A percentile compares a stretch with the other conserved stretches of the same genome.
These are phyloP conservation scores for Solanum pennellii DNA, from an alignment of 257 asterid species.

Conservation along the genomic window DNA sequence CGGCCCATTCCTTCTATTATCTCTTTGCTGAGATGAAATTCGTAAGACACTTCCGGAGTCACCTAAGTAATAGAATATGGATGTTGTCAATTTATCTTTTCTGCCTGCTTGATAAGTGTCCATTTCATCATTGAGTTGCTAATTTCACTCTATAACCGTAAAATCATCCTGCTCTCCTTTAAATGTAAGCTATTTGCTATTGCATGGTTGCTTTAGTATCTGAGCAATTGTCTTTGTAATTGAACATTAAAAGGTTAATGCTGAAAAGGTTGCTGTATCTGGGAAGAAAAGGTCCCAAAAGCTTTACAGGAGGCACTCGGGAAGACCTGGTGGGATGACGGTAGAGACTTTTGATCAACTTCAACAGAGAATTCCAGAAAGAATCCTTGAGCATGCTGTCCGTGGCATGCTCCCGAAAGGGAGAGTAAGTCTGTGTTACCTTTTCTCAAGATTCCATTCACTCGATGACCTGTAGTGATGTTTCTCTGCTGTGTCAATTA, in stretches of 20 bases:
- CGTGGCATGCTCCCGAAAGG: slow-evolving; percentile 99
- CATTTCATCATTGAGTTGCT: not conserved
- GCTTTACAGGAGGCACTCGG: slow-evolving; percentile 82
- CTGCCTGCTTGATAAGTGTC: not conserved
- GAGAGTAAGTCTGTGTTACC: slow-evolving; percentile 37
- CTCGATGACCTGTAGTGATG: not conserved
- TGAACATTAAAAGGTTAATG: slow-evolving; percentile 49
- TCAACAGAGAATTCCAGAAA: slow-evolving; percentile 79
- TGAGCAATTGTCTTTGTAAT: slow-evolving; percentile 1
- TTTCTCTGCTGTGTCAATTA: not conserved
- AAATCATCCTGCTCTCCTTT: not conserved
- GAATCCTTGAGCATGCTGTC: slow-evolving; percentile 95
- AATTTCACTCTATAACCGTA: not conserved
- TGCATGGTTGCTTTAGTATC: not conserved
- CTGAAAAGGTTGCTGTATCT: slow-evolving; percentile 84
- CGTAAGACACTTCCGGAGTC: not conserved
- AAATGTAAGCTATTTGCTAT: not conserved
- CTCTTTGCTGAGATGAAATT: not conserved
- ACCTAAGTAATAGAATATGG: not conserved
- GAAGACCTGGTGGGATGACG: slow-evolving; percentile 95
- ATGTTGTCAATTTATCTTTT: not conserved
- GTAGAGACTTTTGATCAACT: slow-evolving; percentile 94
- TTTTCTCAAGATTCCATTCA: not conserved
- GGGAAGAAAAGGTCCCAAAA: slow-evolving; percentile 88
- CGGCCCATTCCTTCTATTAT: not conserved